phyloP scores from a whole-genome alignment of 2,329 filamentous ascomycete species.

The Sarocladiaceae sp. region DNA sequence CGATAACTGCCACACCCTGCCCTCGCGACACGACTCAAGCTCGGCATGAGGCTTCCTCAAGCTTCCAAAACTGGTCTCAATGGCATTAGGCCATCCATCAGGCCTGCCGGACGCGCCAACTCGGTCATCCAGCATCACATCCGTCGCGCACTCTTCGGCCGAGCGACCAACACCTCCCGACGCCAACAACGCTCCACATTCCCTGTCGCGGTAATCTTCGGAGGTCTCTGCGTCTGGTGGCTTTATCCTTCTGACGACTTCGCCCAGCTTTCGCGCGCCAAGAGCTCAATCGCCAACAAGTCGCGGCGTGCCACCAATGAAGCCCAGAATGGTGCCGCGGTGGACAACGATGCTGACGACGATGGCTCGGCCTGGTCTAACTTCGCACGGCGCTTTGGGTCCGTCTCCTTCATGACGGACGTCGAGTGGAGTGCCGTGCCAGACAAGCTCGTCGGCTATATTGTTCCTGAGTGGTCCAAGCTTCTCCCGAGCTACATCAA shows the following conservation, averaged over 20 bases:
- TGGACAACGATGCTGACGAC: conserved; percentile 13
- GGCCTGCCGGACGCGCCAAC: conserved; percentile 2
- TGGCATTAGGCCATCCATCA: background rate
- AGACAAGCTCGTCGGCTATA: conserved; percentile 58
- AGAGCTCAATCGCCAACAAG: conserved; percentile 4
- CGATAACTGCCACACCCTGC: too few species aligned
- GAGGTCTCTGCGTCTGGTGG: conserved; percentile 35
- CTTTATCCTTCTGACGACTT: conserved; percentile 39
- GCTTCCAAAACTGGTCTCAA: background rate
- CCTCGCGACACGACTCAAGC: too few species aligned
- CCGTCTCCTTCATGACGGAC: conserved; percentile 48
- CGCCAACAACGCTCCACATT: conserved; percentile 15
- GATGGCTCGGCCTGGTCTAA: conserved; percentile 39
- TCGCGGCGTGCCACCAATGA: background rate
- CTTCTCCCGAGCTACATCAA: conserved; percentile 67
- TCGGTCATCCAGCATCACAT: background rate
- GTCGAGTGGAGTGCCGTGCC: conserved; percentile 49
- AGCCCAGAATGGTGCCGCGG: conserved; percentile 13
- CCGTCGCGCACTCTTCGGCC: conserved; percentile 5
- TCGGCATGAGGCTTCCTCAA: conserved; percentile 5
- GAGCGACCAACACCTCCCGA: background rate
- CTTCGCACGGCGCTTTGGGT: conserved; percentile 41
- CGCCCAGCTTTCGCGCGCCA: conserved; percentile 24
- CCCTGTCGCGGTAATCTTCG: conserved; percentile 26
- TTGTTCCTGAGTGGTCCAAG: conserved; percentile 79